Conservation (phyloP, 805 yeast species). For the Candida odintsovae region DNA sequence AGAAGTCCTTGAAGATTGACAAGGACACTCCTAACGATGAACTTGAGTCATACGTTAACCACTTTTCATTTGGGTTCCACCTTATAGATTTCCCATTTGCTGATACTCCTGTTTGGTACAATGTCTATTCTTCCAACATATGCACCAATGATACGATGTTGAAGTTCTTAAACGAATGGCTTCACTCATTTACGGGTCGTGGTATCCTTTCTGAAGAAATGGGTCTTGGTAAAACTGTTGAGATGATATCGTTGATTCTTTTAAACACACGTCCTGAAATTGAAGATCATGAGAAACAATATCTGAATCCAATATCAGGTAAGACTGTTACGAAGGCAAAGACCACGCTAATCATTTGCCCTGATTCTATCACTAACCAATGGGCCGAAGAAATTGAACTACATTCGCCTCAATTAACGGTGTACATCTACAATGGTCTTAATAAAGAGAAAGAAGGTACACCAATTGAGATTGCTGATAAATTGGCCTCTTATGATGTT, state of each 20-base stretch:
- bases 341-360: constrained; percentile 80
- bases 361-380: constrained; percentile 76
- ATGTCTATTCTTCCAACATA: constrained; percentile 44
- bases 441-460: constrained; percentile 28
- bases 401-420: constrained; percentile 57
- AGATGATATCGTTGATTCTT: constrained; percentile 59
- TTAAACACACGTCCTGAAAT: constrained; percentile 48
- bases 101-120: constrained; percentile 35
- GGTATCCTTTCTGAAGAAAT: constrained; percentile 90
- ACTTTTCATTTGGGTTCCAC: constrained; percentile 51
- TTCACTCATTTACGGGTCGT: constrained; percentile 18
- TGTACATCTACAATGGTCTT: constrained; percentile 61
- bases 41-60: constrained; percentile 27
- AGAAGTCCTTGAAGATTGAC: constrained; percentile 19
- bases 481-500: constrained; percentile 59
- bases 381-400: constrained; percentile 71
- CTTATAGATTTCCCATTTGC: constrained; percentile 14
- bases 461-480: constrained; percentile 39
- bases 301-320: constrained; percentile 4
- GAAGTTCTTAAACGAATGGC: constrained; percentile 17
- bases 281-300: constrained; percentile 2
- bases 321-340: constrained; percentile 38
- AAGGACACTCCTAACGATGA: constrained; percentile 15
- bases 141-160: constrained; percentile 29
- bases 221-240: constrained; percentile 97